Percentiles rank a stretch among this genome's conserved stretches.
phyloP scores from a whole-genome alignment of 176 grass and related monocot species.

The Rhipidocladum racemiflorum region DNA sequence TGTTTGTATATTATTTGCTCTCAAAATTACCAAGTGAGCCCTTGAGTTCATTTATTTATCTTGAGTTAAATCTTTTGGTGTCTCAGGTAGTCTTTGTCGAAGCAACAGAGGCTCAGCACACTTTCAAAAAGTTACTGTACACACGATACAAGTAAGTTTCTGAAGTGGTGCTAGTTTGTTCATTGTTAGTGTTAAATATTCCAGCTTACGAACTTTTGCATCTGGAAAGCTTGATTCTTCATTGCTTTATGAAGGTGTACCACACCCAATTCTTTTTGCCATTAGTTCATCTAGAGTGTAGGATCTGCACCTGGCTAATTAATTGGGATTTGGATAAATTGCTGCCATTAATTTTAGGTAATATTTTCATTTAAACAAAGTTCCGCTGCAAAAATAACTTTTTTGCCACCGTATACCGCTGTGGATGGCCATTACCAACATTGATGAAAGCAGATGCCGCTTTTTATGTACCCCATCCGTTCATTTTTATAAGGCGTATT shows the following conservation, averaged over 20 bases:
- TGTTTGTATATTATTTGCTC: neutral
- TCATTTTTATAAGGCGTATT: no score
- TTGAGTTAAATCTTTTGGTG: slow-evolving; percentile 25
- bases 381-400: no score
- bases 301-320: neutral
- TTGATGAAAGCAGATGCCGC: no score
- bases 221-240: neutral
- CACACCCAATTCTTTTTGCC: neutral
- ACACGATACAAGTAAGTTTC: slow-evolving; percentile 88
- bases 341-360: neutral
- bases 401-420: no score
- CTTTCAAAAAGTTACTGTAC: slow-evolving; percentile 88
- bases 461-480: no score
- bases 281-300: neutral
- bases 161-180: slow-evolving; percentile 13
- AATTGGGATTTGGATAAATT: neutral
- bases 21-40: neutral
- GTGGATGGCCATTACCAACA: no score
- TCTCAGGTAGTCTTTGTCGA: slow-evolving; percentile 87
- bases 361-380: neutral
- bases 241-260: neutral
- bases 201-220: neutral
- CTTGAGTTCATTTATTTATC: slow-evolving; percentile 27
- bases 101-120: slow-evolving; percentile 61
- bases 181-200: neutral